phyloP scores from a whole-genome alignment of 192 early-diverging fungal species.

The Phlyctochytrium arcticum region DNA sequence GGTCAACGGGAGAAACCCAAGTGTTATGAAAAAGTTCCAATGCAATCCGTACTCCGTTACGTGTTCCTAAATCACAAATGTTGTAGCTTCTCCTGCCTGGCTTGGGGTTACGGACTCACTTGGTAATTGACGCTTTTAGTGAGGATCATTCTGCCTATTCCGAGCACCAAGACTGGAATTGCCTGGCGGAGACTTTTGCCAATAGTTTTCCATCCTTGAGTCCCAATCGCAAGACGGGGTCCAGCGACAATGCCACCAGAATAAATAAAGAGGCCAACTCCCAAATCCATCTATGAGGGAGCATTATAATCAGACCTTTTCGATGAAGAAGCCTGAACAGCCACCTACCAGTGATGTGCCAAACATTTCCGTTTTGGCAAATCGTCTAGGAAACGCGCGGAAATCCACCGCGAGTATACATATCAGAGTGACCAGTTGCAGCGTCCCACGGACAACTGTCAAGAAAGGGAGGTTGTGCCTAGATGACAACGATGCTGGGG shows the following conservation, averaged over 20 bases:
- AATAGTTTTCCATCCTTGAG: not conserved
- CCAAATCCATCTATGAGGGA: slow-evolving; percentile 79
- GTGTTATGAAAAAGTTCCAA: slow-evolving; percentile 98
- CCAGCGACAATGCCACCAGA: slow-evolving; percentile 82
- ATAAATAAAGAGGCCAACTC: slow-evolving; percentile 91
- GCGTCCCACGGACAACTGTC: slow-evolving; percentile 22
- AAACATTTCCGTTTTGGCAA: slow-evolving; percentile 88
- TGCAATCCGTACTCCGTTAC: slow-evolving; percentile 93
- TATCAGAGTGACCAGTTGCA: slow-evolving; percentile 47
- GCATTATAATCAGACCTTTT: not conserved
- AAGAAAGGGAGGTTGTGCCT: slow-evolving; percentile 6
- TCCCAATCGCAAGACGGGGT: slow-evolving; percentile 18
- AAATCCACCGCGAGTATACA: slow-evolving; percentile 96
- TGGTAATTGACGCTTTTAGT: slow-evolving; percentile 88
- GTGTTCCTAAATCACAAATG: slow-evolving; percentile 58
- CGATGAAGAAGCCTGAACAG: not conserved
- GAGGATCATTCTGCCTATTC: slow-evolving; percentile 61
- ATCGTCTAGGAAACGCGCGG: slow-evolving; percentile 78
- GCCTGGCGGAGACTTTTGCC: slow-evolving; percentile 48
- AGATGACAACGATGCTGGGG: not conserved
- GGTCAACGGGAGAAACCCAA: slow-evolving; percentile 79
- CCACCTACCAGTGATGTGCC: slow-evolving; percentile 75
- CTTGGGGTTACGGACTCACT: slow-evolving; percentile 27
- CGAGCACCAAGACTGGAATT: slow-evolving; percentile 69
- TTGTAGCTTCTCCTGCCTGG: not conserved